phyloP scores from a whole-genome alignment of 176 grass and related monocot species.

The Tuctoria greenei region DNA sequence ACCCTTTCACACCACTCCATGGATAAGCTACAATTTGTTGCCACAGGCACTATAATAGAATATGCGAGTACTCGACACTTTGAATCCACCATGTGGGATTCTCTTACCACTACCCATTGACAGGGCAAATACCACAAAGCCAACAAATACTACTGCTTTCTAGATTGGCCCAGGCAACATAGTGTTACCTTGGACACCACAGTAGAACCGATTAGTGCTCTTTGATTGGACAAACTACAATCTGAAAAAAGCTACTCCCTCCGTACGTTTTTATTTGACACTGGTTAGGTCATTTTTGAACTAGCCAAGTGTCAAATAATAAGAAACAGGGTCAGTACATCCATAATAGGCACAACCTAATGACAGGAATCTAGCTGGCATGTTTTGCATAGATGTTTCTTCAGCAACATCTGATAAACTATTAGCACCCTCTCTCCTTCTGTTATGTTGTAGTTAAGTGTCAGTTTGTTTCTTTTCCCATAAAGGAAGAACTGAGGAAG shows the following conservation, averaged over 20 bases:
- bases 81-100: neutral
- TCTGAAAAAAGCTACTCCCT: no score
- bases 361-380: neutral
- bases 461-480: neutral
- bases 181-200: neutral
- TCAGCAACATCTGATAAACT: neutral
- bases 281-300: no score
- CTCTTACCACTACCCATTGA: neutral
- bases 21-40: no score
- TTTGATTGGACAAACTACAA: constrained; percentile 9
- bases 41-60: no score
- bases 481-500: neutral
- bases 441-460: neutral
- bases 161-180: neutral
- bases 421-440: neutral
- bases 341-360: neutral
- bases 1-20: no score
- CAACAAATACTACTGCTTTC: neutral
- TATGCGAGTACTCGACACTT: neutral
- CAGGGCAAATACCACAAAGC: neutral
- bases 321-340: no score
- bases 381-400: neutral
- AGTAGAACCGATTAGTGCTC: neutral
- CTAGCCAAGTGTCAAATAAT: no score
- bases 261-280: no score